These are phyloP conservation scores for Powellomyces hirtus DNA, from an alignment of 192 early-diverging fungal genomes.

Conservation along the genomic window DNA sequence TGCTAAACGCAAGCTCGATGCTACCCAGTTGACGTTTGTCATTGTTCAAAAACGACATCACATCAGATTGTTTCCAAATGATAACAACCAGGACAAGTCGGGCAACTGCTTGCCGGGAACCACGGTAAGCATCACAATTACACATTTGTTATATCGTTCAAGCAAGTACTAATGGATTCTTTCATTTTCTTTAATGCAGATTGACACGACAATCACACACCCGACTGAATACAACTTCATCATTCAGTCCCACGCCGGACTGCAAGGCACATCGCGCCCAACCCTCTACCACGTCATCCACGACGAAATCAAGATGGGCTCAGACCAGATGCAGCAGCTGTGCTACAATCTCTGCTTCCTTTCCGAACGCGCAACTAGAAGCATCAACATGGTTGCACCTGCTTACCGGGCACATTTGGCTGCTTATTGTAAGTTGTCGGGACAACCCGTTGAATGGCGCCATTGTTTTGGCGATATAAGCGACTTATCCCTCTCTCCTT, in stretches of 20 bases:
- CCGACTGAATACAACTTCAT: constrained; percentile 86
- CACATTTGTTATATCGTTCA: not conserved
- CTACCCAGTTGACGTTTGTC: constrained; percentile 47
- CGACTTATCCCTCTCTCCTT: not conserved
- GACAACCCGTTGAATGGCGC: not conserved
- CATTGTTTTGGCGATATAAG: not conserved
- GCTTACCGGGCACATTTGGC: constrained; percentile 89
- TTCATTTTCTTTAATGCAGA: no score
- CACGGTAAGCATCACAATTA: constrained; percentile 35
- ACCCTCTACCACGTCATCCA: constrained; percentile 85
- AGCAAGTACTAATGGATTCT: no score
- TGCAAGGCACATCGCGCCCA: constrained; percentile 88
- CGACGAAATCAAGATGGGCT: constrained; percentile 76
- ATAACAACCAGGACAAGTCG: constrained; percentile 59
- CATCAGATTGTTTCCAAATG: constrained; percentile 71
- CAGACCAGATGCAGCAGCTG: constrained; percentile 81
- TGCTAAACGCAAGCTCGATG: constrained; percentile 18
- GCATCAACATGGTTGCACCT: constrained; percentile 81
- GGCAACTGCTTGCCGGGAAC: constrained; percentile 86
- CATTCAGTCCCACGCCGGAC: constrained; percentile 77
- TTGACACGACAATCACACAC: constrained; percentile 71
- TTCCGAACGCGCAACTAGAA: constrained; percentile 72
- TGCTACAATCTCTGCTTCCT: constrained; percentile 83
- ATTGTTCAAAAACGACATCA: constrained; percentile 57
- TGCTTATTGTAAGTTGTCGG: constrained; percentile 55